phyloP scores from a whole-genome alignment of 2,329 filamentous ascomycete genomes.

The Penicillium brasilianum region DNA sequence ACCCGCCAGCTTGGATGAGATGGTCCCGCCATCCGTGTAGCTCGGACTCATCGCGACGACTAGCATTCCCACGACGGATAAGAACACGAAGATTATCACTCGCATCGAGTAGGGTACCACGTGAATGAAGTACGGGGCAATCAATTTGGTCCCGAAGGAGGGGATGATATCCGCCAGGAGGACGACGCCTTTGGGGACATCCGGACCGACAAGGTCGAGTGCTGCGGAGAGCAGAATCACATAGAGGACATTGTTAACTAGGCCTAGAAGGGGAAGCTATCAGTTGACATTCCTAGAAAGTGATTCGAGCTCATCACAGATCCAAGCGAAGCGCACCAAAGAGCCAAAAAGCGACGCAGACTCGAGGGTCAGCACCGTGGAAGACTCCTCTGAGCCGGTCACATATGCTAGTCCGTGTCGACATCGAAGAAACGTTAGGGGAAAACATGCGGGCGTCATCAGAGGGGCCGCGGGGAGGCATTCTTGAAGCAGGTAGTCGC shows the following conservation, averaged over 20 bases:
- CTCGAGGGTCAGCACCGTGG: constrained; percentile 69
- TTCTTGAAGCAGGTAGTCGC: constrained; percentile 21
- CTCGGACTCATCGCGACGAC: constrained; percentile 80
- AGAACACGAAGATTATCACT: constrained; percentile 72
- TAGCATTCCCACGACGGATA: constrained; percentile 87
- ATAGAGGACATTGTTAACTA: constrained; percentile 98
- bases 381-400: constrained; percentile 69
- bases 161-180: constrained; percentile 92
- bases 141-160: constrained; percentile 83
- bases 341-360: constrained; percentile 86
- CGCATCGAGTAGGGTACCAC: constrained; percentile 78
- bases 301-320: neutral
- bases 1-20: constrained; percentile 77
- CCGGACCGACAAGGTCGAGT: constrained; percentile 87
- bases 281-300: neutral
- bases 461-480: constrained; percentile 31
- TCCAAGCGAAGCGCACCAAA: constrained; percentile 67
- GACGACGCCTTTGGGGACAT: constrained; percentile 86
- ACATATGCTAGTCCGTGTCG: constrained; percentile 76
- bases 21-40: constrained; percentile 60
- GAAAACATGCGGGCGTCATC: constrained; percentile 46
- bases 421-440: constrained; percentile 55
- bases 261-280: constrained; percentile 56
- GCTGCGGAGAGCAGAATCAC: constrained; percentile 95
- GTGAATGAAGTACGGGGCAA: constrained; percentile 94